phyloP scores from a whole-genome alignment of 202 grass and related monocot species.

The Cymbopogon flexuosus region DNA sequence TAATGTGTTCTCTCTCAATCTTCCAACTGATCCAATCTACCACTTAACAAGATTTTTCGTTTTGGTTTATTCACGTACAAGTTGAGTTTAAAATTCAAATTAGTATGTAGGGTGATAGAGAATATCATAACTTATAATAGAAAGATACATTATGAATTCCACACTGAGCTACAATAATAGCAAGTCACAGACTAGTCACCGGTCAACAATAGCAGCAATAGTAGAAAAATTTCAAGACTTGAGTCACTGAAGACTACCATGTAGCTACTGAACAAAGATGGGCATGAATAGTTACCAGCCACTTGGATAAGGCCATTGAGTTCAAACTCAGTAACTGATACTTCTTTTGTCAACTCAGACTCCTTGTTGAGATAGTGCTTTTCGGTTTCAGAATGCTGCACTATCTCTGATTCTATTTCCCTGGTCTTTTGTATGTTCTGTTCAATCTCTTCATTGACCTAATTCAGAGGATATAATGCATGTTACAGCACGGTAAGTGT shows the following conservation, averaged over 20 bases:
- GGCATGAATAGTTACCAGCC: slow-evolving; percentile 42
- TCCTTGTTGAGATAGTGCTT: slow-evolving; percentile 54
- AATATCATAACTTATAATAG: neutral
- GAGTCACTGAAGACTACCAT: neutral
- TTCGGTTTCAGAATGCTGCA: slow-evolving; percentile 67
- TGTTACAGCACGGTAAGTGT: neutral
- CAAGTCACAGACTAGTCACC: neutral
- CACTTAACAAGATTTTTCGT: neutral
- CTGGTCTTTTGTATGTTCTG: slow-evolving; percentile 72
- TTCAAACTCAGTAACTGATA: slow-evolving; percentile 55
- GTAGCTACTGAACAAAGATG: neutral
- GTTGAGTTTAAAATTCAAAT: neutral
- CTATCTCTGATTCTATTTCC: slow-evolving; percentile 71
- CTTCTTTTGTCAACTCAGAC: slow-evolving; percentile 42
- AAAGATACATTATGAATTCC: neutral
- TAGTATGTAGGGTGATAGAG: neutral
- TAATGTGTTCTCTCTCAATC: neutral
- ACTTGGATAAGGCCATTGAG: slow-evolving; percentile 60
- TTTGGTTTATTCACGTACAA: neutral
- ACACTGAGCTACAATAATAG: neutral
- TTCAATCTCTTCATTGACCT: slow-evolving; percentile 87
- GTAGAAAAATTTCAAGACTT: neutral
- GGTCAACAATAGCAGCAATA: neutral
- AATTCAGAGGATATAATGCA: slow-evolving; percentile 19
- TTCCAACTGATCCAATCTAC: neutral